phyloP scores from a whole-genome alignment of 257 asterid species.

The Gynochthodes officinalis region DNA sequence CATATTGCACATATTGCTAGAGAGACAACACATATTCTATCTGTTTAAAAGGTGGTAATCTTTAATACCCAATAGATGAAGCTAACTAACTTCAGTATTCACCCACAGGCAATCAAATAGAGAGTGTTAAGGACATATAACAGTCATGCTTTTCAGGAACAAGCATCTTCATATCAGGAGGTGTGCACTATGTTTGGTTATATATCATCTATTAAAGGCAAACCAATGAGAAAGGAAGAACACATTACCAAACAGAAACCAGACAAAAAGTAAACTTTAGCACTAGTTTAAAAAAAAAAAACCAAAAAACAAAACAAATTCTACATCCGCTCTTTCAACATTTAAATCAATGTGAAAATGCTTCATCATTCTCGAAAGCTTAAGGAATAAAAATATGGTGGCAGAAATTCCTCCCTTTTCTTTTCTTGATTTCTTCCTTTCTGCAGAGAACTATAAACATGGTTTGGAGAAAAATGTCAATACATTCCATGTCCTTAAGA shows the following conservation, averaged over 20 bases:
- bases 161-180: neutral
- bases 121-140: neutral
- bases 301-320: too few species aligned
- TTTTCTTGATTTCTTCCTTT: neutral
- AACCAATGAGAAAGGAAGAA: neutral
- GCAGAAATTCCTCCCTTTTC: neutral
- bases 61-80: neutral
- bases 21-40: neutral
- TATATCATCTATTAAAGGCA: neutral
- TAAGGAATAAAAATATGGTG: neutral
- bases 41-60: too few species aligned
- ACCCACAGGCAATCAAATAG: neutral
- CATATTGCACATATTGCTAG: neutral
- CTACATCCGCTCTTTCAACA: neutral
- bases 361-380: neutral
- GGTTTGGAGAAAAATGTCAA: neutral
- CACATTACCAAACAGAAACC: neutral
- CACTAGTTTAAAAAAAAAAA: neutral
- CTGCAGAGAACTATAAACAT: neutral
- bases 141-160: neutral
- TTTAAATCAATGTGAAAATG: neutral
- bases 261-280: neutral
- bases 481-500: neutral
- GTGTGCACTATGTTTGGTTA: neutral
- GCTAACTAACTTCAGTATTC: neutral